Base-by-base conservation (phyloP, 345 rosid species). In the Melaleuca alternifolia region DNA sequence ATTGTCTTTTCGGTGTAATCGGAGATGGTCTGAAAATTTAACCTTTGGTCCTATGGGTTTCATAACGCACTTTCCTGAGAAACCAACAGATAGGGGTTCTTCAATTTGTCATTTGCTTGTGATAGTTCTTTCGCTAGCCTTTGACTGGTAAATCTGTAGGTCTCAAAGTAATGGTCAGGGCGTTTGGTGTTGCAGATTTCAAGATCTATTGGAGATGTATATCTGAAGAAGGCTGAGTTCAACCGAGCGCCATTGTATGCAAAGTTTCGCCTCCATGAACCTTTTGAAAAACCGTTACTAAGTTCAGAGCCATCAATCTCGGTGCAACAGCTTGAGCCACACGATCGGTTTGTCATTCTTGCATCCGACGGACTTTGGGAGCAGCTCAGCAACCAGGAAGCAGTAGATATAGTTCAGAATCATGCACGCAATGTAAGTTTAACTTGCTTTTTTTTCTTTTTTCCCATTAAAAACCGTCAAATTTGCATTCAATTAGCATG, bases 341-440 rank as follows among this genome's bases (percentile, higher is more conserved):
- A 88, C 3, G 94, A 92, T 88, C 93, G 86, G 53, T 92, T 92
- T 81, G 61, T 92, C 41, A 92, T 92, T 83, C 90, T 92, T 86
- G 94, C 94, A 53, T 92, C 94, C 24, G 94, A 92, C 87, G 94
- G 94, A 48, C 91, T 92, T 10, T 92, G 94, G 94, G 94, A 92
- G 84, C 94, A 92, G 82, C 88, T 92, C 46, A 89, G 92, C 91
- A 92, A 92, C 88, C 94, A 92, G 88, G 91, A 90, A 86, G 94
- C 94, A 41, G 94, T 92, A 24, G 90, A 92, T 85, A 90, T 92
- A 51, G 92, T 92, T 84, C 90, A 90, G 75, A 91, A 87, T 56
- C 90, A 90, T 85, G 89, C 92, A 37, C 89, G 84, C 86, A 91
- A 50, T 76, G 94, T 87, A 89, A 88, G 87, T 23, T 71, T 20